Base-by-base conservation (phyloP, 1,139 yeast species). In the Yamadazyma atmosphaerica region DNA sequence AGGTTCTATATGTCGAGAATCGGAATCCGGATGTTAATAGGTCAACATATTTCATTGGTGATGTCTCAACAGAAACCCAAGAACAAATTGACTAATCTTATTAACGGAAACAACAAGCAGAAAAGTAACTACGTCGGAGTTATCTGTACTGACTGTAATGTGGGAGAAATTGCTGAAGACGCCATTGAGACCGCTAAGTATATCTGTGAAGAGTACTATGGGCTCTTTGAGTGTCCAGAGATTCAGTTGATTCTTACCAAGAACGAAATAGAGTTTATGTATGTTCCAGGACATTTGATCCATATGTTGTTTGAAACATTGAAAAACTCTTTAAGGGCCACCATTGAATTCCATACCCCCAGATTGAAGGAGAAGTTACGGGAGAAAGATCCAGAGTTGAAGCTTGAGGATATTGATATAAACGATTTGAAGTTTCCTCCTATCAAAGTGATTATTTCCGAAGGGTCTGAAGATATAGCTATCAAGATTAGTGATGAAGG, bases 401-500 rank as follows among this genome's bases (percentile, higher is more conserved):
- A 61, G 36, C 54, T 46, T n/a, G 68, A 65, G 21, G 70, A 66
- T 23, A 68, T 72, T 28, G 81, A 79, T 50, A 63, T 80, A 33
- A 82, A 83, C 44, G 87, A 82, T 51, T 74, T 86, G 46, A 70
- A 73, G 41, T 87, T 80, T 58, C 96, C 96, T 0, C 86, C 95
- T 2, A 83, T 89, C 32, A 87, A 87, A 60, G 85, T 89, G 18
- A 86, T 89, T 43, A 89, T 88, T 18, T 86, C 90, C n/a, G 88
- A 87, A 58, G 97, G 97, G 10, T 78, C 81, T 31, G 96, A 88
- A 56, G 96, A 89, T 57, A 87, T 89, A 46, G 89, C 96, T n/a
- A 84, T 88, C 51, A 89, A 89, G 60, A 83, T 88, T 43, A 83
- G 92, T 32, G 97, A 88, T 58, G 96, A 88, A 65, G 97, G 96